Conservation (phyloP, 805 yeast genomes). For the Saturnispora serradocipensis region DNA sequence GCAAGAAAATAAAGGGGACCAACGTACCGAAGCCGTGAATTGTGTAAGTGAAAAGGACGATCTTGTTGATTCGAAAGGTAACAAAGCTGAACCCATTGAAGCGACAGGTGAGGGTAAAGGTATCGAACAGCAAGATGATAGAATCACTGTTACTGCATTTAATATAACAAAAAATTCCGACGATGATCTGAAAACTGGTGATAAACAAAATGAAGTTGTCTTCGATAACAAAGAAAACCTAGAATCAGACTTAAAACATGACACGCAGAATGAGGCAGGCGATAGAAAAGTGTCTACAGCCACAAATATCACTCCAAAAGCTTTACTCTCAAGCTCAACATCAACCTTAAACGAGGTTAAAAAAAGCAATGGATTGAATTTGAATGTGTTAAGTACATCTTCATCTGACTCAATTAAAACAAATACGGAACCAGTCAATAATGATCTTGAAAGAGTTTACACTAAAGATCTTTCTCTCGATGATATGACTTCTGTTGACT, state of each 20-base stretch:
- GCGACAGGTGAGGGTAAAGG: not conserved
- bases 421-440: not conserved
- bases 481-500: conserved; percentile 11
- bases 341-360: not conserved
- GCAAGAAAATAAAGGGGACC: not conserved
- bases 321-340: not conserved
- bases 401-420: not conserved
- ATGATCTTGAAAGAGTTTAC: not conserved
- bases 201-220: not conserved
- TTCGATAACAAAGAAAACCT: not conserved
- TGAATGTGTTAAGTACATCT: not conserved
- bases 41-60: not conserved
- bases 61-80: not conserved
- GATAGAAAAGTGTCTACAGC: not conserved
- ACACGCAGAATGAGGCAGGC: not conserved
- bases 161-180: not conserved
- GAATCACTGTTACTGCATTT: not conserved
- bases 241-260: not conserved
- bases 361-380: conserved; percentile 1
- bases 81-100: not conserved
- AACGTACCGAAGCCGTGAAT: not conserved
- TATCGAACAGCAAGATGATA: not conserved
- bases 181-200: not conserved
- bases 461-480: not conserved
- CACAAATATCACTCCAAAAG: not conserved